Evolutionary conservation across 2,329 filamentous ascomycete species (phyloP).

Genomic region (Chrysosphaeria jannelii): DNA sequence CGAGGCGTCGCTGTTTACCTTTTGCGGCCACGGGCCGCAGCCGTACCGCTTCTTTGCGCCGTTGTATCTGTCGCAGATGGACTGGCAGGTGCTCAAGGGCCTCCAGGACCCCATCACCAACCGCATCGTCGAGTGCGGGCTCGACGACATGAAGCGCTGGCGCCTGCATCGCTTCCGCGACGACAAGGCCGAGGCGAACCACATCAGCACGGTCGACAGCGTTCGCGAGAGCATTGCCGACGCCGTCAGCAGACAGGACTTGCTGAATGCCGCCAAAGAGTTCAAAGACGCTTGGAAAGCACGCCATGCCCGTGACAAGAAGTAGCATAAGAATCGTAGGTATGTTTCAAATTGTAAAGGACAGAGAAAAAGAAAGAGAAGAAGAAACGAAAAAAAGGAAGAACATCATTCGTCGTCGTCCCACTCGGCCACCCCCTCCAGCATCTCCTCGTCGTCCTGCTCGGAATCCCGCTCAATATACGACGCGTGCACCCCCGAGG

Average conservation of each 20-base stretch:
- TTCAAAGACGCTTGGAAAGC: constrained; percentile 63
- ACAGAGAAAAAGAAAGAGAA: constrained; percentile 1
- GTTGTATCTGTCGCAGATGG: constrained; percentile 37
- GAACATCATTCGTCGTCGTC: constrained; percentile 7
- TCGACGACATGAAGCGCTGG: constrained; percentile 50
- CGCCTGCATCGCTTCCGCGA: constrained; percentile 71
- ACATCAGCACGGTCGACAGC: constrained; percentile 54
- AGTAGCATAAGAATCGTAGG: constrained; percentile 2
- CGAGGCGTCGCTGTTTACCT: constrained; percentile 37
- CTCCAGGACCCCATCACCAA: constrained; percentile 52
- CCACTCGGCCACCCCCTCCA: constrained; percentile 28
- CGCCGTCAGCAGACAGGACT: constrained; percentile 53
- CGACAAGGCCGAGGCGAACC: constrained; percentile 78
- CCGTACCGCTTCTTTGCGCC: constrained; percentile 33
- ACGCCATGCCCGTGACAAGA: too few species aligned
- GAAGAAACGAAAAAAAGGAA: too few species aligned
- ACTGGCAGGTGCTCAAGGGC: constrained; percentile 61
- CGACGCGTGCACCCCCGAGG: constrained; percentile 13
- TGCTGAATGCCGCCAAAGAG: constrained; percentile 34
- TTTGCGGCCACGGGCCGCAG: constrained; percentile 20
- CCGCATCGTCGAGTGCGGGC: constrained; percentile 67
- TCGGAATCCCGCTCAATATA: constrained; percentile 26
- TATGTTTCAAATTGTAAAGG: neutral
- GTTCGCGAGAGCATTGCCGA: constrained; percentile 78
- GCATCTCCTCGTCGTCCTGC: constrained; percentile 29